phyloP scores from a whole-genome alignment of 495 filamentous ascomycete genomes.

The Rostrohypoxylon terebratum region DNA sequence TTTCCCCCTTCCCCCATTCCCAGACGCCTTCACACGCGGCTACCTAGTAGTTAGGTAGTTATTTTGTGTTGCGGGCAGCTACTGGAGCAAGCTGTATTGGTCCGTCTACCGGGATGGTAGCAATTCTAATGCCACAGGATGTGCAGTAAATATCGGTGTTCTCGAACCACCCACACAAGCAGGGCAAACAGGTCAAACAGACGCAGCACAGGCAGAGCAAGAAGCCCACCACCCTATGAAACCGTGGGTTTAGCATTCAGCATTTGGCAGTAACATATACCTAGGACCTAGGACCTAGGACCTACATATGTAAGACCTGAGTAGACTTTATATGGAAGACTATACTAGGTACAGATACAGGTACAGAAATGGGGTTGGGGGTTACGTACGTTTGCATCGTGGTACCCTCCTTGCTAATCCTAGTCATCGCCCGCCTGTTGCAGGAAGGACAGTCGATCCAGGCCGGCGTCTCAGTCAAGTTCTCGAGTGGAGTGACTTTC shows the following conservation, averaged over 20 bases:
- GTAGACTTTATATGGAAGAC: no score
- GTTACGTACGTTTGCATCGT: slow-evolving; percentile 48
- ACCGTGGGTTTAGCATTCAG: background rate
- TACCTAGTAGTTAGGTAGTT: no score
- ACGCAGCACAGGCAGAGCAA: slow-evolving; percentile 50
- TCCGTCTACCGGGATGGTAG: slow-evolving; percentile 39
- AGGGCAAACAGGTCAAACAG: slow-evolving; percentile 50
- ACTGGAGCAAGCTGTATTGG: slow-evolving; percentile 21
- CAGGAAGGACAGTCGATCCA: slow-evolving; percentile 55
- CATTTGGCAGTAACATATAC: background rate
- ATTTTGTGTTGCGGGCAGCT: background rate
- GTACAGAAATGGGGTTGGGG: no score
- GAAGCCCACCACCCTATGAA: slow-evolving; percentile 43
- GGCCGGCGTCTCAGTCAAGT: slow-evolving; percentile 33
- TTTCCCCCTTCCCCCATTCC: no score
- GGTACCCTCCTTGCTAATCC: slow-evolving; percentile 40
- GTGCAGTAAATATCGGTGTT: slow-evolving; percentile 47
- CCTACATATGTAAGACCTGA: no score
- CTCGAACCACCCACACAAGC: slow-evolving; percentile 52
- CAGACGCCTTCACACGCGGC: no score
- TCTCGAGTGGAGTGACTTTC: slow-evolving; percentile 45
- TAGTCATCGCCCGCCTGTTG: slow-evolving; percentile 38
- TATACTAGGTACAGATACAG: no score
- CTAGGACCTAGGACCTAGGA: no score
- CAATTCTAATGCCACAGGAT: slow-evolving; percentile 45